Conservation (phyloP, 345 rosid genomes). For the Syzygium grande region DNA sequence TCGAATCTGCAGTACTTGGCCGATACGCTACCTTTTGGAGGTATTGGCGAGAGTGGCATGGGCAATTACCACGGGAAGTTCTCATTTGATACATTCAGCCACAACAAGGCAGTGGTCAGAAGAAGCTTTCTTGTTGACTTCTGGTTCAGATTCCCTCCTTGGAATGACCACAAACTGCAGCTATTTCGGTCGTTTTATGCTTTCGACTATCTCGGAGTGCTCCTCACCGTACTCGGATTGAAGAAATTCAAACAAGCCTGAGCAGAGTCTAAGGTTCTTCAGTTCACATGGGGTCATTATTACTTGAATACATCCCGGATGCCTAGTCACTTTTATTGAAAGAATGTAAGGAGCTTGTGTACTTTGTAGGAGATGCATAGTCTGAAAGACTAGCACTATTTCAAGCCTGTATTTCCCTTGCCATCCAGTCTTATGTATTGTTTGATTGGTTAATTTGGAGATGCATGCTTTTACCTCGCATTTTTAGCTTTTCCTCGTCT, state of each 20-base stretch:
- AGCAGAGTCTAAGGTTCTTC: background rate
- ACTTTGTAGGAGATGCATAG: background rate
- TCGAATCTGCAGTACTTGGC: conserved; percentile 28
- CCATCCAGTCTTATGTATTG: background rate
- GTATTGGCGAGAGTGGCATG: conserved; percentile 52
- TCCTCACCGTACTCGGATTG: conserved; percentile 42
- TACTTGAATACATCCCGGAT: background rate
- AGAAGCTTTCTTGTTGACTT: conserved; percentile 47
- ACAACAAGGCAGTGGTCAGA: conserved; percentile 27
- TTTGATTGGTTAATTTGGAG: background rate
- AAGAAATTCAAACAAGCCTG: conserved; percentile 18
- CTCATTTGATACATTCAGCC: conserved; percentile 55
- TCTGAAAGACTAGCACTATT: background rate
- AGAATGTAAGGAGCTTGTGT: background rate
- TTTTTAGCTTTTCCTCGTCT: background rate
- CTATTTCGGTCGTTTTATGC: conserved; percentile 23
- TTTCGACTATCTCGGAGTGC: conserved; percentile 31
- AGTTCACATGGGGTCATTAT: background rate
- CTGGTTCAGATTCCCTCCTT: conserved; percentile 69
- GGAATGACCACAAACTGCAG: conserved; percentile 44
- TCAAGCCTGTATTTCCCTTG: background rate
- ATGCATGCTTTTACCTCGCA: background rate
- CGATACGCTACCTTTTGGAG: conserved; percentile 64
- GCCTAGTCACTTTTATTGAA: background rate
- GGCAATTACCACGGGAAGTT: conserved; percentile 60